These are phyloP conservation scores for Mycena maculata DNA, from an alignment of 768 basidiomycete species.

Conservation along the genomic window DNA sequence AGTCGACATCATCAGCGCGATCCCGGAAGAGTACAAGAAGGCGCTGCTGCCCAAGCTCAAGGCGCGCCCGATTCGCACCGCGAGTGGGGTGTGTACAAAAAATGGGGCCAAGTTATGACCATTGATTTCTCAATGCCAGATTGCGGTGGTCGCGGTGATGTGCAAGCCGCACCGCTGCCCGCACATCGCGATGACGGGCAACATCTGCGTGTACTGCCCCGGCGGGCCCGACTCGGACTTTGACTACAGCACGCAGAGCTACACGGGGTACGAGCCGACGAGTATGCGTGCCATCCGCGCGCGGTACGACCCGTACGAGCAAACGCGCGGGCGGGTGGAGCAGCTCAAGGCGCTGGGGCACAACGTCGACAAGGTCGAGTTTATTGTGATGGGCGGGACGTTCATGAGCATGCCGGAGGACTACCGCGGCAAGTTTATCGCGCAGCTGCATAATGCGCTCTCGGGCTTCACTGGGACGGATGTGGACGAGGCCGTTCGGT, in stretches of 20 bases:
- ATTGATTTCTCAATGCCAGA: constrained; percentile 57
- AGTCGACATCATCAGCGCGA: constrained; percentile 98
- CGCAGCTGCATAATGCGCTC: constrained; percentile 96
- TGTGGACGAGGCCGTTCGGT: constrained; percentile 96
- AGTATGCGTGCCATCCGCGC: constrained; percentile 98
- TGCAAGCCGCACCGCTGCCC: constrained; percentile 99
- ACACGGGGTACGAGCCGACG: constrained; percentile 96
- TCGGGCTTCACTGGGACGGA: constrained; percentile 94
- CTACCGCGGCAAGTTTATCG: constrained; percentile 92
- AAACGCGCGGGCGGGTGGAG: constrained; percentile 94
- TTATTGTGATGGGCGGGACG: constrained; percentile 98
- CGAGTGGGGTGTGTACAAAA: constrained; percentile 82
- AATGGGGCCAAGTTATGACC: neutral
- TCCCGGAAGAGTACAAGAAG: constrained; percentile 97
- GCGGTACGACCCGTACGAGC: constrained; percentile 95
- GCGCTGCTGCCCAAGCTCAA: constrained; percentile 88
- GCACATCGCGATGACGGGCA: constrained; percentile 99
- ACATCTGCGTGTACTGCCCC: constrained; percentile 98
- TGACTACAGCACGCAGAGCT: constrained; percentile 98
- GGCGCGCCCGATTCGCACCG: constrained; percentile 95
- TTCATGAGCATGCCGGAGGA: constrained; percentile 99
- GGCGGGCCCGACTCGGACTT: constrained; percentile 99
- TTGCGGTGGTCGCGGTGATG: constrained; percentile 99
- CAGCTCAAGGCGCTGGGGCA: constrained; percentile 97
- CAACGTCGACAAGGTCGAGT: constrained; percentile 95